Conservation (phyloP, 331 rosid genomes). For the Quercus phellos region DNA sequence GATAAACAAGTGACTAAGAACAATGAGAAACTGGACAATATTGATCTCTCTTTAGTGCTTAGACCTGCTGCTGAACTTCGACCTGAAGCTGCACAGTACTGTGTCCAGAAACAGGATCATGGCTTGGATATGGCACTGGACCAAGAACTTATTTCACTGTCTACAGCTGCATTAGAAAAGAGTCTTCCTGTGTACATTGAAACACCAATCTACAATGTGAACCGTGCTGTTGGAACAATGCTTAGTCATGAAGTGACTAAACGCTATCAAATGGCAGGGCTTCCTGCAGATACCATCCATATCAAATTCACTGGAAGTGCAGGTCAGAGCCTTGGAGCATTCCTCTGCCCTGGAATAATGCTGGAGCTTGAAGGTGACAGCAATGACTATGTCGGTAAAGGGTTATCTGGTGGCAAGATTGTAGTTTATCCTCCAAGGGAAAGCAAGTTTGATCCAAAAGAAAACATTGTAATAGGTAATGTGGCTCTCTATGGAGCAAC, state of each 20-base stretch:
- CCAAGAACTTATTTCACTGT: conserved; percentile 63
- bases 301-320: conserved; percentile 80
- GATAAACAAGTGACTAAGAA: conserved; percentile 69
- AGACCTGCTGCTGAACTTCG: conserved; percentile 90
- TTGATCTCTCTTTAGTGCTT: conserved; percentile 76
- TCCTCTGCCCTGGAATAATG: conserved; percentile 87
- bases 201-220: conserved; percentile 58
- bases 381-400: conserved; percentile 96
- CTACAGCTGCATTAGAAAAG: conserved; percentile 72
- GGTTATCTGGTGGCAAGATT: conserved; percentile 89
- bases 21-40: conserved; percentile 79
- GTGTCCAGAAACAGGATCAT: conserved; percentile 90
- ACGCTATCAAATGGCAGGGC: conserved; percentile 68
- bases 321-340: conserved; percentile 97
- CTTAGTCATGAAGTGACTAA: conserved; percentile 98
- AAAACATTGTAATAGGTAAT: conserved; percentile 86
- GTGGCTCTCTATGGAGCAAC: conserved; percentile 97
- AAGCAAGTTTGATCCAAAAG: conserved; percentile 85
- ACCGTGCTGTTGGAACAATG: conserved; percentile 96
- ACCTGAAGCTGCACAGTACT: conserved; percentile 85
- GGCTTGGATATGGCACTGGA: conserved; percentile 90
- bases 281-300: conserved; percentile 86
- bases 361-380: conserved; percentile 97
- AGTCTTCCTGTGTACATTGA: conserved; percentile 90
- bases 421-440: conserved; percentile 83